phyloP scores from a whole-genome alignment of 108 stramenopile species.

The Schizochytrium sp. region DNA sequence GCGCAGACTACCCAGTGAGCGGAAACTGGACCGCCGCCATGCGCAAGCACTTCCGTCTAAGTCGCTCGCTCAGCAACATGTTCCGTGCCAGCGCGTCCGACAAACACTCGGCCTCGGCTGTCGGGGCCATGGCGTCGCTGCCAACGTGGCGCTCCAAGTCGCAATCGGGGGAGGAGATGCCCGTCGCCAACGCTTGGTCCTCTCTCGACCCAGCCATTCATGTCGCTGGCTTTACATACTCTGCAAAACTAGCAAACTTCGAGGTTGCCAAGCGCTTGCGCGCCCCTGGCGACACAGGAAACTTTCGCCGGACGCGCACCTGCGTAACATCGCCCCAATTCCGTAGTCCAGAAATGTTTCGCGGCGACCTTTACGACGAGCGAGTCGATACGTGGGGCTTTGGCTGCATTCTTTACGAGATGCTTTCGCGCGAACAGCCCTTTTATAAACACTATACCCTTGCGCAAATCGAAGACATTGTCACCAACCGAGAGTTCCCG shows the following conservation, averaged over 20 bases:
- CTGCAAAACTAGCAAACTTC: neutral
- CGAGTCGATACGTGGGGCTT: neutral
- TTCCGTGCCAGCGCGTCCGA: neutral
- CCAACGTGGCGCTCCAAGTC: neutral
- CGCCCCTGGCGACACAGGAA: neutral
- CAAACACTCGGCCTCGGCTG: neutral
- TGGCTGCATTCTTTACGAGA: neutral
- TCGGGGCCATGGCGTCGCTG: neutral
- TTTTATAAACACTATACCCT: neutral
- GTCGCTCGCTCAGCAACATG: neutral
- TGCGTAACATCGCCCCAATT: neutral
- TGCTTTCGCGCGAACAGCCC: neutral
- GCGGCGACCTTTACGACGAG: neutral
- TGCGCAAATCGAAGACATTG: neutral
- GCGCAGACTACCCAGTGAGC: neutral
- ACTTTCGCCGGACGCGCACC: neutral
- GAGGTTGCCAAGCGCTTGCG: conserved; percentile 1
- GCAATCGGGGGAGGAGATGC: neutral
- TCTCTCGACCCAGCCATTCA: neutral
- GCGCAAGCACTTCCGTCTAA: neutral
- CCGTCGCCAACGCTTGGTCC: neutral
- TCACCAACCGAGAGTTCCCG: neutral
- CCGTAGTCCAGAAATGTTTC: neutral
- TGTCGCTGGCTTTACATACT: neutral
- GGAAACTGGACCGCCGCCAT: neutral